phyloP scores from a whole-genome alignment of 495 filamentous ascomycete species.

The Aspergillus coremiiformis region DNA sequence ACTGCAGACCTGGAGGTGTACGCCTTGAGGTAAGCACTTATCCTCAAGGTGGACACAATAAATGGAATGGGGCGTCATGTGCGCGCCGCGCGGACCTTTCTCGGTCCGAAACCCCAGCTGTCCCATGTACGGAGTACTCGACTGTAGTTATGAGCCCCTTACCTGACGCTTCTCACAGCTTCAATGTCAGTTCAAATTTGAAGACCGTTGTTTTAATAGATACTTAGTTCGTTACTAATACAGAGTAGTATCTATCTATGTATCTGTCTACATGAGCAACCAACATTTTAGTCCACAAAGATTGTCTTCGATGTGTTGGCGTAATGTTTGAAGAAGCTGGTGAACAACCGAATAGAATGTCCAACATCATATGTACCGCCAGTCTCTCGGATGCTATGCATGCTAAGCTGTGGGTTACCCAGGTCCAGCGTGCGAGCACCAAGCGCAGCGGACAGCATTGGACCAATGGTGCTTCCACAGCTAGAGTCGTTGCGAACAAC shows the following conservation, averaged over 20 bases:
- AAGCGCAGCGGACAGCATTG: slow-evolving; percentile 80
- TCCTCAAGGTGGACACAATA: not conserved
- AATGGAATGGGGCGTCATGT: slow-evolving; percentile 1
- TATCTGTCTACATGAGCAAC: not conserved
- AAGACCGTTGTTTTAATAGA: too few species aligned
- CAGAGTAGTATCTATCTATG: too few species aligned
- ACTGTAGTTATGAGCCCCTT: too few species aligned
- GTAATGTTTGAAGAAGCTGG: slow-evolving; percentile 78
- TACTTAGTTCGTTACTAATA: too few species aligned
- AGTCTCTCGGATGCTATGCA: slow-evolving; percentile 96
- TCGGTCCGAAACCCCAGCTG: slow-evolving; percentile 13
- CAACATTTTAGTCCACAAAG: slow-evolving; percentile 53
- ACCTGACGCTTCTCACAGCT: too few species aligned
- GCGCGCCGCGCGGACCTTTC: slow-evolving; percentile 13
- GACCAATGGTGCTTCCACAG: slow-evolving; percentile 94
- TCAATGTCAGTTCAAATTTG: too few species aligned
- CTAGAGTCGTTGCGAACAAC: slow-evolving; percentile 92
- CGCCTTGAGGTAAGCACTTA: slow-evolving; percentile 1
- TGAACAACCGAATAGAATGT: slow-evolving; percentile 78
- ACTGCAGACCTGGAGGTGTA: not conserved
- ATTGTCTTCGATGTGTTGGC: slow-evolving; percentile 73
- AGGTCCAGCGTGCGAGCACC: slow-evolving; percentile 85
- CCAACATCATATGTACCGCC: slow-evolving; percentile 82
- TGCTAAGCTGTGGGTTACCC: slow-evolving; percentile 91
- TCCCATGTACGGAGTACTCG: too few species aligned